phyloP scores from a whole-genome alignment of 805 yeast genomes.

The Saccharomyces mikatae region DNA sequence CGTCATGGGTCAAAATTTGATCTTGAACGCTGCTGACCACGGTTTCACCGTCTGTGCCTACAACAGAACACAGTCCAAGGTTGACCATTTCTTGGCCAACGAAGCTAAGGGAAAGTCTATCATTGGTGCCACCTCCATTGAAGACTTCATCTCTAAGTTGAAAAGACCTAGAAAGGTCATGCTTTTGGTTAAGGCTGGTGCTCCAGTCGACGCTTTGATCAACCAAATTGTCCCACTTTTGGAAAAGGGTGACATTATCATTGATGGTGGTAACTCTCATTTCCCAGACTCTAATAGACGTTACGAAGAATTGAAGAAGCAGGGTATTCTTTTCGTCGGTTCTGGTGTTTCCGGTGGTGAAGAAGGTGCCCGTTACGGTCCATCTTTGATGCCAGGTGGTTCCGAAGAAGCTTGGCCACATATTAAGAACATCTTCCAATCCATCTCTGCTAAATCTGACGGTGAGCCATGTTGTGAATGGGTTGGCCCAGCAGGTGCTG shows the following conservation, averaged over 20 bases:
- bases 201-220: conserved; percentile 87
- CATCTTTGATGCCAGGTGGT: conserved; percentile 99
- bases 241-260: conserved; percentile 95
- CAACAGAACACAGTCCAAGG: conserved; percentile 96
- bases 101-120: conserved; percentile 97
- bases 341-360: conserved; percentile 99
- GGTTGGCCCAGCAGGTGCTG: conserved; percentile 99
- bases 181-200: conserved; percentile 92
- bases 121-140: conserved; percentile 88
- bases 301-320: conserved; percentile 73
- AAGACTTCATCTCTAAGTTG: conserved; percentile 78
- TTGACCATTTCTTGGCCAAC: conserved; percentile 83
- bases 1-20: conserved; percentile 99
- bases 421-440: conserved; percentile 92
- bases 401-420: conserved; percentile 97
- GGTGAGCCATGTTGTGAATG: conserved; percentile 99
- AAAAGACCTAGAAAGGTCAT: conserved; percentile 97
- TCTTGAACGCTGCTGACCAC: conserved; percentile 96
- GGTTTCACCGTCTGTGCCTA: conserved; percentile 96
- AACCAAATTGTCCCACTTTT: conserved; percentile 80
- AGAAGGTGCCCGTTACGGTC: conserved; percentile 99
- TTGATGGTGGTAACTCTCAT: conserved; percentile 99
- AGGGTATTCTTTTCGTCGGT: conserved; percentile 91
- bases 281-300: conserved; percentile 98
- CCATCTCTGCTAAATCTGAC: conserved; percentile 90